Evolutionary conservation across 306 rosid genomes (phyloP).

Genomic region (Oxytropis ochrocephala): DNA sequence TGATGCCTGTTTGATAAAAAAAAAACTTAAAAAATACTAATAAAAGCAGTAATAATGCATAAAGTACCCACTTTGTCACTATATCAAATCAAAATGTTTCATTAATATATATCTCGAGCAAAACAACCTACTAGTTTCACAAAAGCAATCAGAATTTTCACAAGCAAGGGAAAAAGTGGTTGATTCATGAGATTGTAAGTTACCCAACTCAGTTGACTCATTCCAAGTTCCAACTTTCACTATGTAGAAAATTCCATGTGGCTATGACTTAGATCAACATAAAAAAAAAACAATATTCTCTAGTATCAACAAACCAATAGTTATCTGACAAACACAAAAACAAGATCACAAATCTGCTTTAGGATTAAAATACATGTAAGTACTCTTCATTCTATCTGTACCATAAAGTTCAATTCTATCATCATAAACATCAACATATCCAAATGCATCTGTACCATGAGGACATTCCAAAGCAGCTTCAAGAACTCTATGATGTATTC

Average conservation of each 20-base stretch:
- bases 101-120: background rate
- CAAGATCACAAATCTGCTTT: slow-evolving; percentile 22
- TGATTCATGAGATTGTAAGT: slow-evolving; percentile 4
- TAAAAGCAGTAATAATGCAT: background rate
- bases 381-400: slow-evolving; percentile 53
- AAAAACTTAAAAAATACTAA: background rate
- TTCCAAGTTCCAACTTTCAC: slow-evolving; percentile 2
- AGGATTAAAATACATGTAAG: slow-evolving; percentile 51
- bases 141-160: background rate
- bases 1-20: no score
- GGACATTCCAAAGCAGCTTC: slow-evolving; percentile 97
- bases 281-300: background rate
- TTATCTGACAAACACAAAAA: background rate
- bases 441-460: slow-evolving; percentile 67
- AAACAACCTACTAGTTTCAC: slow-evolving; percentile 1
- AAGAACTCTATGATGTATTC: slow-evolving; percentile 77
- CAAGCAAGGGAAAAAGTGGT: background rate
- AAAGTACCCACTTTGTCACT: background rate
- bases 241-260: background rate
- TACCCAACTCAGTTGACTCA: background rate
- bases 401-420: slow-evolving; percentile 64
- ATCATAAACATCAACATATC: slow-evolving; percentile 58
- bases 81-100: background rate
- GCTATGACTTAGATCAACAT: background rate
- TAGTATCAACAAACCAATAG: slow-evolving; percentile 1